A percentile compares a stretch with the other conserved stretches of the same genome.
phyloP scores from a whole-genome alignment of 2,329 filamentous ascomycete species.

The Penicillium sp. region DNA sequence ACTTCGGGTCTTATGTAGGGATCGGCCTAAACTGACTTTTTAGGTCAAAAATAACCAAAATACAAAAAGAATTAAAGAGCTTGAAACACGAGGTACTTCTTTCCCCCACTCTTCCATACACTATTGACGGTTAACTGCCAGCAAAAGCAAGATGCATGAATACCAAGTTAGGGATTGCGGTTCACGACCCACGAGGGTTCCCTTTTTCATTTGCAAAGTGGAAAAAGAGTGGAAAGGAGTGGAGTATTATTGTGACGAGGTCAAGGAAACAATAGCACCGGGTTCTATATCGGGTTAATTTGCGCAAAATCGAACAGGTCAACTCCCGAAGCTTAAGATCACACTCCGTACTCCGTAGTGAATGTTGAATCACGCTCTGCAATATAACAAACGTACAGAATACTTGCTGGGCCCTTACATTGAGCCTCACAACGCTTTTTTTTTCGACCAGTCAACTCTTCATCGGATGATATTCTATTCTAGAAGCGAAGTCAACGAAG shows the following conservation, averaged over 20 bases:
- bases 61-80: neutral
- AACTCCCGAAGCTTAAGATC: neutral
- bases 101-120: constrained; percentile 5
- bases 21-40: constrained; percentile 5
- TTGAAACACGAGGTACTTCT: constrained; percentile 8
- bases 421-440: neutral
- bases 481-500: neutral
- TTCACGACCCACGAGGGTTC: constrained; percentile 15
- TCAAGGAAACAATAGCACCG: neutral
- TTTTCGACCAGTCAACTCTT: neutral
- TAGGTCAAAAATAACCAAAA: neutral
- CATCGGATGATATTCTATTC: neutral
- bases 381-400: neutral
- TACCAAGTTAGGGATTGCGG: constrained; percentile 17
- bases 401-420: neutral
- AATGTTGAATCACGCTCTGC: neutral
- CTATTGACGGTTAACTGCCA: constrained; percentile 13
- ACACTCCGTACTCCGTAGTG: neutral
- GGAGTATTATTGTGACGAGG: constrained; percentile 12
- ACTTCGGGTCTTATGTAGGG: constrained; percentile 1
- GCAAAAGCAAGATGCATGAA: constrained; percentile 5
- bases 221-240: constrained; percentile 1
- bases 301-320: neutral
- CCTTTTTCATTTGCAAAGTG: constrained; percentile 21
- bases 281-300: neutral